Base-by-base conservation (phyloP, 2,329 filamentous ascomycete genomes). In the Byssothecium circinans region DNA sequence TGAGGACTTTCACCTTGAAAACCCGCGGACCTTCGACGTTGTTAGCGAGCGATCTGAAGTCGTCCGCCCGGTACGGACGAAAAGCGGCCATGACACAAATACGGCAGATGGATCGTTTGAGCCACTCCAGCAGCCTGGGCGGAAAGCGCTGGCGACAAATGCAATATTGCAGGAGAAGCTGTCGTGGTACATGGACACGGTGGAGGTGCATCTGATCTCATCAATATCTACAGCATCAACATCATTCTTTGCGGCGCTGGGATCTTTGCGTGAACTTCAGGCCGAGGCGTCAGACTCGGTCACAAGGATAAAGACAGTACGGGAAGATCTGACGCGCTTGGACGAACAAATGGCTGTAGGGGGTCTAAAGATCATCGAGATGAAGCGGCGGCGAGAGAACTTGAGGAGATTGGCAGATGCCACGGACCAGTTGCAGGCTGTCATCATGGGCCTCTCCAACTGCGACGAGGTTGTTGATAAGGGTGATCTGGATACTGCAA, bases 111-210 rank as follows among this genome's bases (percentile, higher is more conserved):
- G 83, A 4, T 77, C 75, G 41, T 74, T 79, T 0, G 73, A 80
- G 18, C 79, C 80, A 10, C 85, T 88, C 7, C 68, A 75, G 35
- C 69, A 72, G 15, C 72, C 74, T 11, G 78, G 78, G 8, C 83
- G 92, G 50, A 97, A 96, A 68, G 88, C 89, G 1, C 77, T 99
- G 22, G 92, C 92, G 7, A 96, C 91, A 0, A 99, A 99, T 72
- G 94, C 94, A 0, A 99, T 99, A 49, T 72, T 99, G 29, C 94
- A 99, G 68, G 94, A 99, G 72, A 99, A 99, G 72, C 78, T 99
- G 11, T 97, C 94, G 0, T 99, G 94, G 94, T 99, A 99, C 70
- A 96, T 99, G 91, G 94, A 99, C 68, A 99, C 94, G 0, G 91
- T 99, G 18, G 94, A 99, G 68, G 90, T 99, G 45, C 94, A 99